Evolutionary conservation across 257 asterid species (phyloP).

Genomic region (Lavandula angustifolia): DNA sequence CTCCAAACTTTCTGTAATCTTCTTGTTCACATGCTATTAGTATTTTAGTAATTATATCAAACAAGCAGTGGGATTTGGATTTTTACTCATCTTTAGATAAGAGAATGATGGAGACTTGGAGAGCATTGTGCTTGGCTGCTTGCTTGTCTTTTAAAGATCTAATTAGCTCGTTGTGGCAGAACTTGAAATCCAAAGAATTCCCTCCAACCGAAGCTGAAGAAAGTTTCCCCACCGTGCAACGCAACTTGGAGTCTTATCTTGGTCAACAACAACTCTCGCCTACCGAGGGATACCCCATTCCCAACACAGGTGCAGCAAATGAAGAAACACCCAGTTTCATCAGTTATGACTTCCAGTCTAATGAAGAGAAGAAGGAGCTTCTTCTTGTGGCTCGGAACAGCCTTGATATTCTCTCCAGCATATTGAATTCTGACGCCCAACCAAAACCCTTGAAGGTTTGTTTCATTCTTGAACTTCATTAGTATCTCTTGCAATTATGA

Average conservation of each 20-base stretch:
- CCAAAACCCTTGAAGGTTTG: constrained; percentile 67
- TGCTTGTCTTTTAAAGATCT: neutral
- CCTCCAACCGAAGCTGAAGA: constrained; percentile 50
- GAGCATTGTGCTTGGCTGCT: no score
- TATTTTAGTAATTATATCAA: no score
- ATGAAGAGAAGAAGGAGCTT: constrained; percentile 70
- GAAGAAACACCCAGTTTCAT: constrained; percentile 41
- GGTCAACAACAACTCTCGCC: constrained; percentile 55
- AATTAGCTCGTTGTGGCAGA: constrained; percentile 44
- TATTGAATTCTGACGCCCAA: constrained; percentile 68
- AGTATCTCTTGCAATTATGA: neutral
- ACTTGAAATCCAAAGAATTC: constrained; percentile 55
- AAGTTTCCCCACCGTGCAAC: constrained; percentile 37
- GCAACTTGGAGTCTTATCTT: constrained; percentile 61
- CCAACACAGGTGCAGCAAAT: constrained; percentile 44
- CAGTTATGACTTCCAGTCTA: constrained; percentile 51
- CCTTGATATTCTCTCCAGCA: constrained; percentile 80
- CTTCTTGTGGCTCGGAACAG: constrained; percentile 73
- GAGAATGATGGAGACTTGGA: no score
- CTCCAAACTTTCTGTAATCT: neutral
- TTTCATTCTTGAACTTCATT: constrained; percentile 10
- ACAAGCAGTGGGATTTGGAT: no score
- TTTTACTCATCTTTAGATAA: no score
- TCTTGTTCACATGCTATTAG: neutral
- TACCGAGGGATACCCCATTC: constrained; percentile 66